A percentile compares a stretch with the other conserved stretches of the same genome.
Evolutionary conservation across 2,329 filamentous ascomycete species (phyloP).

Genomic region (Cercospora zeina): DNA sequence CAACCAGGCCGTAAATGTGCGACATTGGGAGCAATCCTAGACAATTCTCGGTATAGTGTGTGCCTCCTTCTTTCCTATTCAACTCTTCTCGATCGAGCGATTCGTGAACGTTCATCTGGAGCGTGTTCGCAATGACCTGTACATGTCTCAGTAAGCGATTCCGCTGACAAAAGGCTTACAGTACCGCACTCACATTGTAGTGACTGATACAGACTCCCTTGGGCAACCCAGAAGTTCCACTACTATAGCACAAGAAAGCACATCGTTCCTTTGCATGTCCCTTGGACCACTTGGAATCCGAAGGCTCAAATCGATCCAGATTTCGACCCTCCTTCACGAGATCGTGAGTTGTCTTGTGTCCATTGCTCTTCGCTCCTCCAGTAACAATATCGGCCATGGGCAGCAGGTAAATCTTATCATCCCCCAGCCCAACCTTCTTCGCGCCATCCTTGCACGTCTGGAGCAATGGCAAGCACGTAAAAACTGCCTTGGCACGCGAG

Average conservation of each 20-base stretch:
- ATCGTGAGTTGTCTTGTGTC: slow-evolving; percentile 66
- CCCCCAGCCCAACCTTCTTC: slow-evolving; percentile 61
- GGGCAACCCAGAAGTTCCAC: slow-evolving; percentile 75
- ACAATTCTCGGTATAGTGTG: slow-evolving; percentile 53
- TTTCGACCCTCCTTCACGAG: slow-evolving; percentile 62
- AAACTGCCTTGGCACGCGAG: slow-evolving; percentile 67
- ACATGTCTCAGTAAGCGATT: background rate
- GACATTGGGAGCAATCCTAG: slow-evolving; percentile 76
- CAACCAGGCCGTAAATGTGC: slow-evolving; percentile 77
- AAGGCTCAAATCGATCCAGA: slow-evolving; percentile 53
- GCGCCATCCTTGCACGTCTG: slow-evolving; percentile 65
- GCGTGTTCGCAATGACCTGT: slow-evolving; percentile 66
- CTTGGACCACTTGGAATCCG: slow-evolving; percentile 58
- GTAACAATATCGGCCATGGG: slow-evolving; percentile 61
- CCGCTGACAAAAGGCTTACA: background rate
- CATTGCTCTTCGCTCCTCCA: slow-evolving; percentile 51
- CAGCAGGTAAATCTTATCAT: slow-evolving; percentile 66
- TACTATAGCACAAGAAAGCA: slow-evolving; percentile 78
- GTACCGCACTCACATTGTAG: slow-evolving; percentile 54
- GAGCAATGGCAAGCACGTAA: slow-evolving; percentile 69
- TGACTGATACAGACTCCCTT: slow-evolving; percentile 78
- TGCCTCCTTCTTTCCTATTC: slow-evolving; percentile 21
- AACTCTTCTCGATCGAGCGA: slow-evolving; percentile 43
- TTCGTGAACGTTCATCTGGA: slow-evolving; percentile 62
- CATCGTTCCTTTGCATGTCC: slow-evolving; percentile 68